Base-by-base conservation (phyloP, 148 eudicot species). In the Chenopodium berlandieri region DNA sequence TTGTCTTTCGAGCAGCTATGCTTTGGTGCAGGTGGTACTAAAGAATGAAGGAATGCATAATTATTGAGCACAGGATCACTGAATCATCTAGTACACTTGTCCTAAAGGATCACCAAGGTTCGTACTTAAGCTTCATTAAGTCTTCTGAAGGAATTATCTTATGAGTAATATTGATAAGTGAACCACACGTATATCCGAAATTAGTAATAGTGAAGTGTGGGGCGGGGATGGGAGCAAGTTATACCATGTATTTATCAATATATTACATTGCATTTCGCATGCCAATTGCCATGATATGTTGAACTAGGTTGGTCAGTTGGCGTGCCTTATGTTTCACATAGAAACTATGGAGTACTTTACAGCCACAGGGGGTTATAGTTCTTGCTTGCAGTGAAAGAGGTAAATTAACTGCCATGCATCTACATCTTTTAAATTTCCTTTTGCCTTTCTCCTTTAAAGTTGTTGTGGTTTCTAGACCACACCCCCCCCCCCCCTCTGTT, bases 51-150 rank as follows among this genome's bases (percentile, higher is more conserved):
- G 99, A 71, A 82, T 78, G 83, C 76, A 90, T 97, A 79, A 86
- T 86, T 76, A 84, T 97, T 75, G 99, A 97, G 80, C 91, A 98
- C n/a, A 88, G 93, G 85, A 91, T 97, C 73, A 80, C 95, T 6
- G 95, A 94, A 80, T 85, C 94, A 73, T 69, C 97, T 9, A 85
- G 90, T 80, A 60, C 95, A 37, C 89, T 85, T 80, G 75, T 78
- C 75, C 73, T 97, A 67, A 97, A 88, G 83, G 95, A 92, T 80
- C 72, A 82, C 22, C 98, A 88, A 90, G 99, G 99, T 97, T 48
- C 3, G 20, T 48, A 7, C 52, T 44, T 73, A 19, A 25, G 46
- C 9, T 3, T 73, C 23, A 47, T 17, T n/a, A 12, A 9, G 4
- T 23, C 32, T 23, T 73, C 19, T 73, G 2, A 46, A 73, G 58